phyloP scores from a whole-genome alignment of 2,329 filamentous ascomycete species.

The Ophiostoma sp. region DNA sequence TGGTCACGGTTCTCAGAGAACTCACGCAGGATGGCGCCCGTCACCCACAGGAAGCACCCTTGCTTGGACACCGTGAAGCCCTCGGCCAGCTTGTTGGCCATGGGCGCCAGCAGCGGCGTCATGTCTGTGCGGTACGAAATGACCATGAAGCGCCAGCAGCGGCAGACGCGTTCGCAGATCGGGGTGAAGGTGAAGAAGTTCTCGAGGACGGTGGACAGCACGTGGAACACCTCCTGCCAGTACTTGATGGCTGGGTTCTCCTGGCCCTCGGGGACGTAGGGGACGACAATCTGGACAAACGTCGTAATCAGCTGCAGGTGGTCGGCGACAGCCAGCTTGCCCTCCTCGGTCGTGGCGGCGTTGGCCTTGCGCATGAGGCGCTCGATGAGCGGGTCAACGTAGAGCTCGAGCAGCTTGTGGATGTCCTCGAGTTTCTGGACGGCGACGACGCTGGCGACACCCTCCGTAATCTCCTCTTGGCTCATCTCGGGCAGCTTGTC shows the following conservation, averaged over 20 bases:
- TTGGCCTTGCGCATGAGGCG: conserved; percentile 86
- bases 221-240: conserved; percentile 89
- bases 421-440: conserved; percentile 79
- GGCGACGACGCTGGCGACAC: conserved; percentile 87
- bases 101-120: conserved; percentile 75
- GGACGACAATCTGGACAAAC: conserved; percentile 77
- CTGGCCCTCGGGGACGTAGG: conserved; percentile 68
- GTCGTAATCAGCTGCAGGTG: conserved; percentile 89
- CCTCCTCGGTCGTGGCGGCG: conserved; percentile 75
- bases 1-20: conserved; percentile 89
- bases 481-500: conserved; percentile 82
- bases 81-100: conserved; percentile 84
- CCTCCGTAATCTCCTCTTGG: conserved; percentile 95
- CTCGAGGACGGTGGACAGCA: conserved; percentile 81
- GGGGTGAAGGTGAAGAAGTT: conserved; percentile 84
- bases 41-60: conserved; percentile 98
- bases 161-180: conserved; percentile 89
- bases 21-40: conserved; percentile 88
- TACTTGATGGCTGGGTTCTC: conserved; percentile 93
- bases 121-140: conserved; percentile 92
- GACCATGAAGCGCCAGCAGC: conserved; percentile 96
- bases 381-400: conserved; percentile 86
- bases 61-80: conserved; percentile 86
- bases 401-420: conserved; percentile 84
- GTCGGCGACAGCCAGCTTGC: conserved; percentile 86